Percentiles rank a stretch among this genome's conserved stretches.
Conservation (phyloP, 2,329 filamentous ascomycete genomes). For the Hypoxylon sp. region DNA sequence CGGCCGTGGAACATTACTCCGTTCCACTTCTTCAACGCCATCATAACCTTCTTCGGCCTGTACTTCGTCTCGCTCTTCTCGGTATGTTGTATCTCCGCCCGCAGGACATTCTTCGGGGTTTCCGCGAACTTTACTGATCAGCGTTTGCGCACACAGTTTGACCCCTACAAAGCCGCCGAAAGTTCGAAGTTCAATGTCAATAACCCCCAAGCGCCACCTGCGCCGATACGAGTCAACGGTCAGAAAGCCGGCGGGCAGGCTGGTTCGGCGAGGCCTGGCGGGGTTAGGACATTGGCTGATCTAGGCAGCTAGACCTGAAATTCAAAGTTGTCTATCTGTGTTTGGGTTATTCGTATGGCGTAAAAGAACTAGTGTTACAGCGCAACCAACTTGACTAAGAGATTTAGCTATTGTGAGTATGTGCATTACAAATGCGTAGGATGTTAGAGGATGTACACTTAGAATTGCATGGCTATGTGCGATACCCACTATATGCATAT, state of each 20-base stretch:
- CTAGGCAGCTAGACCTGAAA: conserved; percentile 46
- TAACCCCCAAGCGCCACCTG: conserved; percentile 46
- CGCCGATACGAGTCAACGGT: conserved; percentile 33
- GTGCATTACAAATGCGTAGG: background rate
- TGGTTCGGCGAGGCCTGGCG: conserved; percentile 38
- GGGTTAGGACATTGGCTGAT: conserved; percentile 61
- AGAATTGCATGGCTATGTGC: too few relatives aligned
- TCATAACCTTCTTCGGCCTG: conserved; percentile 65
- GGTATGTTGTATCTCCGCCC: conserved; percentile 49
- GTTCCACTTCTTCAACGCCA: conserved; percentile 55
- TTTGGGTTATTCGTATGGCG: background rate
- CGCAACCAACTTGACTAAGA: background rate
- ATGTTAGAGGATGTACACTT: background rate
- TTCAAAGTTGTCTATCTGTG: background rate
- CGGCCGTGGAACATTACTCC: conserved; percentile 47
- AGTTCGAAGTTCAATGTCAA: conserved; percentile 66
- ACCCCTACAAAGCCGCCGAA: conserved; percentile 68
- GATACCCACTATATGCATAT: too few relatives aligned
- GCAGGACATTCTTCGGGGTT: background rate
- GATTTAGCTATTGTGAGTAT: background rate
- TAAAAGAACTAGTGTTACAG: background rate
- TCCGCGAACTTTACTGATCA: conserved; percentile 9
- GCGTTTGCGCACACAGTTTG: conserved; percentile 58
- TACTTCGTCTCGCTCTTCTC: conserved; percentile 70
- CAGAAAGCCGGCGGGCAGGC: conserved; percentile 41